Evolutionary conservation across 768 basidiomycete species (phyloP).

Genomic region (Trametes villosa): DNA sequence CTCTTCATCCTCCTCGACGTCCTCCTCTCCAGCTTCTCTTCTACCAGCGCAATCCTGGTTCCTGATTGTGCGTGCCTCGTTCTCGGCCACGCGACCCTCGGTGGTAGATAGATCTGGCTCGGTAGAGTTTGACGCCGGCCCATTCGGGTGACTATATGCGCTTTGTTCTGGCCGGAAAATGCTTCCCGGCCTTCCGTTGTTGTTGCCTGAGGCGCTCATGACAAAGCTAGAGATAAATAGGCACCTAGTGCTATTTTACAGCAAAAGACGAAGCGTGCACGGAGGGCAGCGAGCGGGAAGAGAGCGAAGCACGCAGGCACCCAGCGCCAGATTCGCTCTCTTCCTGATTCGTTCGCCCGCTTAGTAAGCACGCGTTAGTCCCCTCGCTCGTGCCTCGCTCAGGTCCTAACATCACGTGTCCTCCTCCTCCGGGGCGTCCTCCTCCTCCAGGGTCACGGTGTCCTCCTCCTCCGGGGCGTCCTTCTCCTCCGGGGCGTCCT

Average conservation of each 20-base stretch:
- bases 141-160: background rate
- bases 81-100: background rate
- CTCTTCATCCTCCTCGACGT: background rate
- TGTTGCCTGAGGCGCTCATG: background rate
- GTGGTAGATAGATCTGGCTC: background rate
- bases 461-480: too few species aligned
- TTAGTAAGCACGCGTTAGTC: slow-evolving; percentile 6
- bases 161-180: background rate
- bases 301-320: background rate
- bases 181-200: background rate
- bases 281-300: background rate
- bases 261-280: background rate
- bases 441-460: too few species aligned
- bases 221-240: background rate
- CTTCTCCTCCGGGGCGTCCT: too few species aligned
- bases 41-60: background rate
- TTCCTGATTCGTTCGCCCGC: slow-evolving; percentile 3
- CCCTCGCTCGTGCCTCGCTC: background rate
- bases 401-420: background rate
- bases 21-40: background rate
- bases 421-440: too few species aligned
- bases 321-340: background rate
- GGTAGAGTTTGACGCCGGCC: background rate
- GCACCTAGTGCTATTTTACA: background rate
- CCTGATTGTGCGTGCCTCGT: background rate